These are phyloP conservation scores for Euphorbia tirucalli DNA, from an alignment of 345 rosid species.

Conservation along the genomic window DNA sequence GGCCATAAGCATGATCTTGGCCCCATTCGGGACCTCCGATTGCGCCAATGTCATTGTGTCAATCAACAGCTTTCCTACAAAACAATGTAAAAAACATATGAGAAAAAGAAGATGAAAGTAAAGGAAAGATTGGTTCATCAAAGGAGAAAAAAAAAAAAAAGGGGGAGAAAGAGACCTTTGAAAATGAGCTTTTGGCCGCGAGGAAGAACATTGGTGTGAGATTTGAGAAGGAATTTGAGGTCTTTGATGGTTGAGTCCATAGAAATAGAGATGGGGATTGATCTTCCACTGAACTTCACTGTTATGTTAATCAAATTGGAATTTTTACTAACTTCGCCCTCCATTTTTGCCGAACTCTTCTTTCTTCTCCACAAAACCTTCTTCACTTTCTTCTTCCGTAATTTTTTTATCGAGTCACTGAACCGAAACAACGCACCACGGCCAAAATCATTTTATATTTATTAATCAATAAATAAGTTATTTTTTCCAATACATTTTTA, in stretches of 20 bases:
- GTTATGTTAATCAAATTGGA: constrained; percentile 35
- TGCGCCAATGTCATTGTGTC: constrained; percentile 64
- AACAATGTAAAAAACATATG: background rate
- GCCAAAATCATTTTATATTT: no score
- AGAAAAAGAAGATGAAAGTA: background rate
- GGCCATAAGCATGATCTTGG: constrained; percentile 84
- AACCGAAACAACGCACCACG: no score
- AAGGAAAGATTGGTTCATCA: no score
- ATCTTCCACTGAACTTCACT: constrained; percentile 69
- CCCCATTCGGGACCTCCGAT: constrained; percentile 60
- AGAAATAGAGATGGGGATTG: constrained; percentile 54
- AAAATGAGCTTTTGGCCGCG: constrained; percentile 93
- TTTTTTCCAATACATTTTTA: no score
- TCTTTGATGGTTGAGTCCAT: constrained; percentile 49
- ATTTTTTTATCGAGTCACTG: no score
- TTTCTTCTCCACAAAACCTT: background rate
- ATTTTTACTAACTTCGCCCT: background rate
- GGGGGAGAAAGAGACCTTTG: constrained; percentile 52
- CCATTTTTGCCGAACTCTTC: background rate
- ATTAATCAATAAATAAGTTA: no score
- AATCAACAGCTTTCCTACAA: constrained; percentile 65
- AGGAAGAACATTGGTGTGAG: constrained; percentile 87
- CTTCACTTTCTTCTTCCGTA: no score
- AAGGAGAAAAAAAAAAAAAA: background rate
- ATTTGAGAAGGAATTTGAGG: constrained; percentile 67